Evolutionary conservation across 768 basidiomycete genomes (phyloP).

Genomic region (Tephrocybe sp.): DNA sequence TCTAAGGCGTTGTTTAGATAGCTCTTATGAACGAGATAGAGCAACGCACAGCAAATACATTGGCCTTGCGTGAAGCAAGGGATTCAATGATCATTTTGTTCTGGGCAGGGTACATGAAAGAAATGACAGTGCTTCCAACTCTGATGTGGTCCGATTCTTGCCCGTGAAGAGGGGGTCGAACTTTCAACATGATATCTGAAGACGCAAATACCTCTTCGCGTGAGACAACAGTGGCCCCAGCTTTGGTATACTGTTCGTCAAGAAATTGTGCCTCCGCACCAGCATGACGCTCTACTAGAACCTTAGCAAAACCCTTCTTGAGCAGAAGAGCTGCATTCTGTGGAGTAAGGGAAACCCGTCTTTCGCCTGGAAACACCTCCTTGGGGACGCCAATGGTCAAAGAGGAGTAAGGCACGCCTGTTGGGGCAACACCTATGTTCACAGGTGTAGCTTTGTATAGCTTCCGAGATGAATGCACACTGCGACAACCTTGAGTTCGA

Average conservation of each 20-base stretch:
- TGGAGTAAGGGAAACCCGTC: slow-evolving; percentile 79
- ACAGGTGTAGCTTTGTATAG: slow-evolving; percentile 25
- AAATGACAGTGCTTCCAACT: slow-evolving; percentile 76
- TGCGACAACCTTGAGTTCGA: slow-evolving; percentile 29
- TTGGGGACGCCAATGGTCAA: slow-evolving; percentile 75
- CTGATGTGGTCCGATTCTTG: slow-evolving; percentile 63
- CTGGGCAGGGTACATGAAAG: slow-evolving; percentile 81
- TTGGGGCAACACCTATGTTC: slow-evolving; percentile 23
- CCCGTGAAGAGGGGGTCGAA: slow-evolving; percentile 67
- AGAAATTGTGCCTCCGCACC: slow-evolving; percentile 75
- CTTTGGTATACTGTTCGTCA: slow-evolving; percentile 75
- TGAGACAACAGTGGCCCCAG: slow-evolving; percentile 77
- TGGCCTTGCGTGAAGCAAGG: slow-evolving; percentile 62
- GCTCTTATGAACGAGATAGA: not conserved
- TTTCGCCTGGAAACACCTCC: slow-evolving; percentile 75
- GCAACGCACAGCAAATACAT: slow-evolving; percentile 61
- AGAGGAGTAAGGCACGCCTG: slow-evolving; percentile 61
- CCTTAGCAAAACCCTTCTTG: slow-evolving; percentile 78
- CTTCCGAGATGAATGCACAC: slow-evolving; percentile 29
- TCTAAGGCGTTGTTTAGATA: slow-evolving; percentile 28
- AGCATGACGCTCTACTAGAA: slow-evolving; percentile 72
- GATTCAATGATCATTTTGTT: slow-evolving; percentile 73
- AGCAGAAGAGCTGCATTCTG: slow-evolving; percentile 69
- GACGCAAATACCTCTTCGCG: slow-evolving; percentile 63
- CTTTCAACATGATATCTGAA: slow-evolving; percentile 83